Evolutionary conservation across 148 eudicot species (phyloP).

Genomic region (Gaultheria prostrata): DNA sequence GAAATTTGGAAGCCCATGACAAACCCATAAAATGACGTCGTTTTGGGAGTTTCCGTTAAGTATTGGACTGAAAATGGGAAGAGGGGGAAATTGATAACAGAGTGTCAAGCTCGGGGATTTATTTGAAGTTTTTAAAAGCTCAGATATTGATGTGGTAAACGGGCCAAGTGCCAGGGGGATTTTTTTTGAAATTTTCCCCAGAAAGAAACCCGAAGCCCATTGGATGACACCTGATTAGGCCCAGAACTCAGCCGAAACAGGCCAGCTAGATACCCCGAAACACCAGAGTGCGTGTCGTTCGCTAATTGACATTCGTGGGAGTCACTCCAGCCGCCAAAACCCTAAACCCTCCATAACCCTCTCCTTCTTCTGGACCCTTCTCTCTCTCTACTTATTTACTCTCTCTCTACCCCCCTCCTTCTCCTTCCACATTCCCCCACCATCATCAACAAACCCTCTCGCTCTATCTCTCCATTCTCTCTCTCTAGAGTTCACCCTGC

Average conservation of each 20-base stretch:
- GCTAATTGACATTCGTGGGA: neutral
- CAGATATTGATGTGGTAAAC: too few species aligned
- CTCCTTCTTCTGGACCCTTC: slow-evolving; percentile 18
- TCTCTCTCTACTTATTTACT: neutral
- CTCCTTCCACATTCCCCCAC: neutral
- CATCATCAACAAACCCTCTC: neutral
- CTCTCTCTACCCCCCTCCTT: neutral
- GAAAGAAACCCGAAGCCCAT: neutral
- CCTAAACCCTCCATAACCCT: slow-evolving; percentile 22
- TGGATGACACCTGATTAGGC: neutral
- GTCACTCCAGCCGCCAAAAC: slow-evolving; percentile 18
- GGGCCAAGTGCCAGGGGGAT: too few species aligned
- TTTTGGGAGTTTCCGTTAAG: too few species aligned
- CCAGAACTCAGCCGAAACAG: neutral
- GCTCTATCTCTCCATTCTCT: too few species aligned
- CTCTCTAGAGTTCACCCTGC: neutral
- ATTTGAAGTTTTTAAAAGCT: too few species aligned
- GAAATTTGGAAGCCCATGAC: too few species aligned
- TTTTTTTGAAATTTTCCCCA: too few species aligned
- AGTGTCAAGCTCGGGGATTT: too few species aligned
- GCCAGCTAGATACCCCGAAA: neutral
- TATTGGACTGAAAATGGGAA: too few species aligned
- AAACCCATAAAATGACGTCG: too few species aligned
- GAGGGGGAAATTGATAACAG: too few species aligned
- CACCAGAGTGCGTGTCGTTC: neutral